Percentiles rank a stretch among this genome's conserved stretches.
Conservation (phyloP, 805 yeast genomes). For the Candida loeiensis region DNA sequence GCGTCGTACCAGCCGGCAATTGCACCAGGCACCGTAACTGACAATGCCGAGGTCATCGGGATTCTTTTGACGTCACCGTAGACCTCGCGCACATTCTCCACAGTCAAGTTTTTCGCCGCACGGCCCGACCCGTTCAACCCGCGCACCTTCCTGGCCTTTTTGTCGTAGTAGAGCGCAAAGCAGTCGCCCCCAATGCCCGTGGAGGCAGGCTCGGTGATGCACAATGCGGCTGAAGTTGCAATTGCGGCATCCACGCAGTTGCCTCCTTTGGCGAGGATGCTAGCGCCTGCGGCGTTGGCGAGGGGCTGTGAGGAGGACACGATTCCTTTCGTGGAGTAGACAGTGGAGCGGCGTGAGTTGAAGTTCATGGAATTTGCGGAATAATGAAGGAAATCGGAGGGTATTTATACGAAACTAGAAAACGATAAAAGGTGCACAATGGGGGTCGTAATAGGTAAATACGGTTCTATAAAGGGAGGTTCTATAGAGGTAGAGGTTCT, state of each 20-base stretch:
- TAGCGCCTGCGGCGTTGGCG: slow-evolving; percentile 71
- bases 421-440: not conserved
- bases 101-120: slow-evolving; percentile 48
- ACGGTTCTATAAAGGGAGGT: no score
- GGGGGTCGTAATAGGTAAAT: not conserved
- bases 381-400: not conserved
- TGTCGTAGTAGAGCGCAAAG: slow-evolving; percentile 57
- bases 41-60: slow-evolving; percentile 49
- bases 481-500: no score
- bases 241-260: slow-evolving; percentile 66
- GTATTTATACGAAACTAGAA: not conserved
- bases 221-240: slow-evolving; percentile 54
- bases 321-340: slow-evolving; percentile 68
- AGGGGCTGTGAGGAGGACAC: slow-evolving; percentile 74
- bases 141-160: slow-evolving; percentile 43
- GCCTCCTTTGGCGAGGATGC: slow-evolving; percentile 66
- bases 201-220: slow-evolving; percentile 56
- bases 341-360: slow-evolving; percentile 66
- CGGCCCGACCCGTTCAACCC: slow-evolving; percentile 80
- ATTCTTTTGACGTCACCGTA: slow-evolving; percentile 47
- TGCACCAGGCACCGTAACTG: slow-evolving; percentile 76
- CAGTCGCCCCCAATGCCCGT: slow-evolving; percentile 70
- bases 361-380: slow-evolving; percentile 23
- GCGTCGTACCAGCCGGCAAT: slow-evolving; percentile 79
- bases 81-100: slow-evolving; percentile 46